Base-by-base conservation (phyloP, 2,329 filamentous ascomycete genomes). In the Cladorrhinum sp. region DNA sequence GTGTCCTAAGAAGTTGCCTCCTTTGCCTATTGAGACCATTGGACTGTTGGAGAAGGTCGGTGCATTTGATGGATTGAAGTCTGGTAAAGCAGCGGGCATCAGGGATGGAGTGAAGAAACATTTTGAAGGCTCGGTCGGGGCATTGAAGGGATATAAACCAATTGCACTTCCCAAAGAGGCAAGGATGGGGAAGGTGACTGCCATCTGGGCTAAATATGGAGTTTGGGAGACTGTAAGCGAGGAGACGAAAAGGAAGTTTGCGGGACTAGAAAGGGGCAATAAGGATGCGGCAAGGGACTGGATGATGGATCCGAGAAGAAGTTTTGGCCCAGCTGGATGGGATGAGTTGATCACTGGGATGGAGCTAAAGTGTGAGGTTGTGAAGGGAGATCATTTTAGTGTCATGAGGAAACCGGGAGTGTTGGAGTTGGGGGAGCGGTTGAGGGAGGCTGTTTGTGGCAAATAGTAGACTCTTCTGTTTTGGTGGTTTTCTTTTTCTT, bases 381-480 rank as follows among this genome's bases (percentile, higher is more conserved):
- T 59, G n/a, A 41, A 29, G 12, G 60, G 60, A 3, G 60, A 62
- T 53, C 60, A 62, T 45, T 62, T 62, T 23, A 59, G 56, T 36
- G 59, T 62, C n/a, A 62, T 62, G 56, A 55, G 52, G 36, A 52
- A 38, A 16, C 57, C 60, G 13, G 60, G 60, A n/a, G 38, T 57
- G 7, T 23, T 50, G 32, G 51, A 51, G 48, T 20, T 62, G 20
- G 60, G 56, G 2, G 18, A n/a, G 6, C 10, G 38, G n/a, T 45
- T 62, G 52, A 41, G 12, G 5, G 27, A 38, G 13, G 57, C 60
- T 5, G 36, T 53, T 38, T 1, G 20, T 6, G 29, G 51, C 10
- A 20, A 41, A 22, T 18, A 50, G 20, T 27, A 25, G 41, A 18
- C 36, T 49, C 23, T 20, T 22, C 2, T 55, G 38, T 24, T 23